Base-by-base conservation (phyloP, 371 early-diverging fungal genomes). In the Actinomucor elegans region DNA sequence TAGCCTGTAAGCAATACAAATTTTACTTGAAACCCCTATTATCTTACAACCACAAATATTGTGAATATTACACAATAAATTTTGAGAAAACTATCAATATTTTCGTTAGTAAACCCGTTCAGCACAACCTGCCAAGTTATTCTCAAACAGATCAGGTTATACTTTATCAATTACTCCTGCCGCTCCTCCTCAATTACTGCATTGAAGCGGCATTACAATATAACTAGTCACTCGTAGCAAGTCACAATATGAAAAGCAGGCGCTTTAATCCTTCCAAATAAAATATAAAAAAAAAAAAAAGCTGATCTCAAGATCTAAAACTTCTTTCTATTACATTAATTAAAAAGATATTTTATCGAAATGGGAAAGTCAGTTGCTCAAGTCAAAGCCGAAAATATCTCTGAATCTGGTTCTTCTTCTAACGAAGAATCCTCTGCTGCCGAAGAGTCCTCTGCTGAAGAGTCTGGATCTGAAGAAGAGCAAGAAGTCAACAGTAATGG, bases 341-440 rank as follows among this genome's bases (percentile, higher is more conserved):
- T n/a, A 12, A 31, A 6, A 21, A 10, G 4, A 40, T 20, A 41
- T 33, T 33, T 20, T 24, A 33, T 49, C 41, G 21, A 48, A 48
- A 56, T 56, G 81, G 97, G 97, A 58, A 88, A 92, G 52, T 93
- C 94, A 69, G 89, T 92, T 35, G 97, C 97, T 45, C 95, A 94
- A 77, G 93, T 96, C 11, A 96, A 96, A 71, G 81, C 96, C 44
- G 97, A 98, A 60, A 96, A 96, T 73, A 78, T 96, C 35, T 20
- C 29, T 20, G 36, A 48, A 21, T 32, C 57, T 28, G 15, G n/a
- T 6, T 32, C 33, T 8, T 34, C 45, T 29, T 42, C 43, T 35
- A 32, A 17, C 32, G 50, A 56, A 23, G 43, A 56, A 7, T 35
- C 24, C 14, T 47, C 52, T 35, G 44, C 49, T 9, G 36, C 32